Evolutionary conservation across 306 rosid species (phyloP), one percentile per base, ranked within the genome.

Genomic region (Argentina anserina): DNA sequence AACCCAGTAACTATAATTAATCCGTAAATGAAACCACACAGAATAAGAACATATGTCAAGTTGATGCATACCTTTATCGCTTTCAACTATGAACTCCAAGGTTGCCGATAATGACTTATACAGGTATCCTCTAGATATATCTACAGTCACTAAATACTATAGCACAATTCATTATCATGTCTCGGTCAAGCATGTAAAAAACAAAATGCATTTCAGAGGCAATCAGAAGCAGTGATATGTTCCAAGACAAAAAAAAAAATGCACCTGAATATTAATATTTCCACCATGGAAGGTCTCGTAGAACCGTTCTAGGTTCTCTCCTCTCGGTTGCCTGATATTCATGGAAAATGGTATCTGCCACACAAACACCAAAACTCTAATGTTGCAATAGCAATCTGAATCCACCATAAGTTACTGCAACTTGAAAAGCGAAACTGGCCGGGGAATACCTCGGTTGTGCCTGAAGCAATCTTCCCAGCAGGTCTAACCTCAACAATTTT

Each of bases 231-330:
- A 59, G 37, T 8, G 40, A n/a, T 14, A 34, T 47, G 33, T 66
- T 60, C 49, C 26, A 45, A 59, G 64, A 28, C 43, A 29, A 59
- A 52, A 80, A 29, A 59, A 52, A 80, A 76, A 79, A 49, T 28
- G 64, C 75, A 94, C 98, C 98, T 94, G 98, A 81, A 88, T 84
- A 76, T 79, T 89, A 72, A 91, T 91, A 81, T 91, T 81, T 70
- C 89, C 78, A 42, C 98, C 97, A 83, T 94, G 98, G 84, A 89
- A 94, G 46, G 98, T 94, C 86, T 94, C 97, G 49, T 89, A 88
- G 75, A 88, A 82, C 73, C 49, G 89, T 81, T 86, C 96, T 9
- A 77, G 81, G 76, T 81, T 88, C 53, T 84, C 82, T 53, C 81
- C 91, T 29, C 41, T 75, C n/a, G 80, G 81, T 81, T 87, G 82